A percentile compares a stretch with the other conserved stretches of the same genome.
Evolutionary conservation across 108 stramenopile genomes (phyloP).

Genomic region (Chaetoceros muelleri): DNA sequence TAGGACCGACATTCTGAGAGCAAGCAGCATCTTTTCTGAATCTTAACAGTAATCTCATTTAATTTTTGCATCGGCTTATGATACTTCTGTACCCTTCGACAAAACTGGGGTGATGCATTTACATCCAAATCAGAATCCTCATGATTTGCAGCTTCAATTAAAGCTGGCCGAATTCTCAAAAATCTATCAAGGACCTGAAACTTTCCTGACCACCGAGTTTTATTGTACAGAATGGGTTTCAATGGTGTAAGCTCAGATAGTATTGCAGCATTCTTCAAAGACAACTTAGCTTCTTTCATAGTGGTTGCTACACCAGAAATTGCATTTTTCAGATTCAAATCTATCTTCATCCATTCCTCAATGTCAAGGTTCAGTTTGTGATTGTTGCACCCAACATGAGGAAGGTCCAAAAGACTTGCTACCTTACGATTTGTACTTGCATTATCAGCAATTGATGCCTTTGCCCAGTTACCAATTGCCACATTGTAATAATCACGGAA

Average conservation of each 20-base stretch:
- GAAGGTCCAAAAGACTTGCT: background rate
- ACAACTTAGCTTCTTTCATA: background rate
- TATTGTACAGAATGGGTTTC: background rate
- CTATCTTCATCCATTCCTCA: background rate
- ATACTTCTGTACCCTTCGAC: background rate
- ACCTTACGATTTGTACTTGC: background rate
- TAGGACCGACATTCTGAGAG: background rate
- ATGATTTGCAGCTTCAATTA: background rate
- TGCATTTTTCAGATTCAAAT: background rate
- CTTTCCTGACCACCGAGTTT: background rate
- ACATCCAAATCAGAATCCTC: background rate
- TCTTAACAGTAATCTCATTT: background rate
- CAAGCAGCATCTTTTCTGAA: background rate
- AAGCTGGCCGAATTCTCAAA: background rate
- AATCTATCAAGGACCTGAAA: background rate
- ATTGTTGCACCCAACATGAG: background rate
- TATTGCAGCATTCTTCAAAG: background rate
- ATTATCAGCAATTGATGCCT: background rate
- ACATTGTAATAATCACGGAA: background rate
- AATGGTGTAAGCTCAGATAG: background rate
- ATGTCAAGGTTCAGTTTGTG: background rate
- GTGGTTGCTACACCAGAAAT: background rate
- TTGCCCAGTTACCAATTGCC: background rate
- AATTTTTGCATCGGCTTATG: background rate
- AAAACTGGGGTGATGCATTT: background rate